Evolutionary conservation across 768 basidiomycete genomes (phyloP).

Genomic region (Candolleomyces aberdarensis): DNA sequence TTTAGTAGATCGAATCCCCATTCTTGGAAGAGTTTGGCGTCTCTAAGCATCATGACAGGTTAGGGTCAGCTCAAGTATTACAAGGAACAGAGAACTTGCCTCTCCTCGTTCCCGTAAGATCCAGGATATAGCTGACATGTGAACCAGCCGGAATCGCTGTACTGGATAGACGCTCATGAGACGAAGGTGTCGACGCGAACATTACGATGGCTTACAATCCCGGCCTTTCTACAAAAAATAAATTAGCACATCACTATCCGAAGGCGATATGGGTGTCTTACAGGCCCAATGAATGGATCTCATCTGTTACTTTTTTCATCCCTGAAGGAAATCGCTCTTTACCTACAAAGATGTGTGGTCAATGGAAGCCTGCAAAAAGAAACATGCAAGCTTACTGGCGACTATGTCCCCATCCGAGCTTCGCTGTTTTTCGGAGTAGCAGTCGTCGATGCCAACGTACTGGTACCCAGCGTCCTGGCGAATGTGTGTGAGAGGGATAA

Average conservation of each 20-base stretch:
- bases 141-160: constrained; percentile 68
- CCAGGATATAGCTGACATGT: constrained; percentile 65
- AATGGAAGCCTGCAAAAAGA: neutral
- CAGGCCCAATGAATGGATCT: constrained; percentile 57
- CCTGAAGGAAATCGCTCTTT: constrained; percentile 52
- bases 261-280: constrained; percentile 26
- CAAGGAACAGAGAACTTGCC: constrained; percentile 25
- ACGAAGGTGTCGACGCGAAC: neutral
- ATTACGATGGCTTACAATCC: constrained; percentile 43
- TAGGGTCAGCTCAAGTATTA: neutral
- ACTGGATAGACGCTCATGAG: constrained; percentile 32
- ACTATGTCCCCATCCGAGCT: constrained; percentile 51
- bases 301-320: constrained; percentile 53
- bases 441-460: constrained; percentile 62
- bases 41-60: constrained; percentile 30
- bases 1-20: constrained; percentile 70
- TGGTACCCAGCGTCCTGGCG: constrained; percentile 54
- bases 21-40: constrained; percentile 54
- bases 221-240: constrained; percentile 43
- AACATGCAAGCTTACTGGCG: constrained; percentile 36
- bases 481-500: constrained; percentile 16
- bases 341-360: constrained; percentile 27
- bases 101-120: constrained; percentile 59
- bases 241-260: constrained; percentile 8
- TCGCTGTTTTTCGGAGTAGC: constrained; percentile 58